phyloP scores from a whole-genome alignment of 2,329 filamentous ascomycete species.

The Pseudocercospora musae region DNA sequence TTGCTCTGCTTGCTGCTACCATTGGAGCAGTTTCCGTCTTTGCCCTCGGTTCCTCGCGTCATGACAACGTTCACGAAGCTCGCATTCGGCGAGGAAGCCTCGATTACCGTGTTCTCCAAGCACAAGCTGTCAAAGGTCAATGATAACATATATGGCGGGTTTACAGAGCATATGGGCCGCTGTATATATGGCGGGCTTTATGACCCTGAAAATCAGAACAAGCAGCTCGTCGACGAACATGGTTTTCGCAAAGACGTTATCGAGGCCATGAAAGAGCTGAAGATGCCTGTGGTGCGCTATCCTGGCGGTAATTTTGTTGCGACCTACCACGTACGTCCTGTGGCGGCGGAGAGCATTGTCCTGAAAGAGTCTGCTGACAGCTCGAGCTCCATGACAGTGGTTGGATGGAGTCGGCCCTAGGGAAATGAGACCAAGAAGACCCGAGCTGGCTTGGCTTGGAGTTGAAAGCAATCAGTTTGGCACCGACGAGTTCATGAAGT shows the following conservation, averaged over 20 bases:
- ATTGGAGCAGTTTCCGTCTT: not conserved
- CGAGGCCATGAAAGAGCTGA: slow-evolving; percentile 67
- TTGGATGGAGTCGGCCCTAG: slow-evolving; percentile 73
- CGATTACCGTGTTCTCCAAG: slow-evolving; percentile 62
- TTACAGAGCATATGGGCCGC: slow-evolving; percentile 87
- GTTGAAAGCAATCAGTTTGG: slow-evolving; percentile 76
- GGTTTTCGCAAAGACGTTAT: slow-evolving; percentile 80
- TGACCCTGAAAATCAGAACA: slow-evolving; percentile 62
- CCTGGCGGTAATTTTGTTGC: slow-evolving; percentile 82
- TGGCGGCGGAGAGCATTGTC: not conserved
- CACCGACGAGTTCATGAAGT: slow-evolving; percentile 82
- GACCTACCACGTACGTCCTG: slow-evolving; percentile 60
- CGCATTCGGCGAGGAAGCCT: slow-evolving; percentile 56
- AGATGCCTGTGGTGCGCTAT: slow-evolving; percentile 74
- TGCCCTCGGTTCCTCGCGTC: not conserved
- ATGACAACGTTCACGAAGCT: slow-evolving; percentile 73
- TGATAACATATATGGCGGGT: slow-evolving; percentile 78
- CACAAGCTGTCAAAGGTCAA: slow-evolving; percentile 71
- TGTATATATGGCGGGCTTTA: slow-evolving; percentile 87
- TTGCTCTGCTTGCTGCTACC: not conserved
- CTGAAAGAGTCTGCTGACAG: not conserved
- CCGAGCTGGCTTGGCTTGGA: slow-evolving; percentile 76
- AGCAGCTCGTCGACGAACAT: slow-evolving; percentile 64
- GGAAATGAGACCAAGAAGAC: slow-evolving; percentile 62
- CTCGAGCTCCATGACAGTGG: slow-evolving; percentile 50